Conservation (phyloP, 345 rosid genomes). For the Bretschneidera sinensis region DNA sequence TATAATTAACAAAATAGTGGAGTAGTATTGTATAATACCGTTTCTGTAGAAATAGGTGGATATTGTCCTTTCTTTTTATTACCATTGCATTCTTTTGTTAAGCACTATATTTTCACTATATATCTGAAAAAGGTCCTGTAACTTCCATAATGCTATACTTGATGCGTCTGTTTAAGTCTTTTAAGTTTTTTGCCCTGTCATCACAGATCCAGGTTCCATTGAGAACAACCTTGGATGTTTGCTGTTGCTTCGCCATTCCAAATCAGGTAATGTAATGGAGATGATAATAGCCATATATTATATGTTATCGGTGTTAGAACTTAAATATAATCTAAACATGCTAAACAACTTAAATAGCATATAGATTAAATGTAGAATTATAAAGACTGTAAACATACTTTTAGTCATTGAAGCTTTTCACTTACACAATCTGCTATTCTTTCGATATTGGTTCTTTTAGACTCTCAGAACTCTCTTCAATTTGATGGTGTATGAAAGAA, state of each 20-base stretch:
- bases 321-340: too few species aligned
- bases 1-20: not conserved
- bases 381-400: too few species aligned
- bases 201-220: slow-evolving; percentile 28
- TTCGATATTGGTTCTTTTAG: too few species aligned
- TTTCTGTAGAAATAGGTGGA: not conserved
- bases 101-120: not conserved
- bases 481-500: too few species aligned
- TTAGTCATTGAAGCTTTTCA: too few species aligned
- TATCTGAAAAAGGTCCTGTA: not conserved
- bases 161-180: not conserved
- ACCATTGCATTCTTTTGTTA: not conserved
- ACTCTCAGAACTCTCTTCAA: too few species aligned
- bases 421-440: too few species aligned
- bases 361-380: too few species aligned
- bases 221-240: slow-evolving; percentile 36
- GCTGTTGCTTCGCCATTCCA: slow-evolving; percentile 72
- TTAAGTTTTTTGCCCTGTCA: slow-evolving; percentile 2
- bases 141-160: not conserved
- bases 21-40: too few species aligned
- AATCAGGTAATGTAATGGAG: slow-evolving; percentile 51
- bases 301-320: not conserved
- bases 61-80: not conserved
- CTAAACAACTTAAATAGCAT: too few species aligned
- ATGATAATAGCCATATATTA: not conserved